phyloP scores from a whole-genome alignment of 2,329 filamentous ascomycete genomes.

The Calonectria multiphialidica region DNA sequence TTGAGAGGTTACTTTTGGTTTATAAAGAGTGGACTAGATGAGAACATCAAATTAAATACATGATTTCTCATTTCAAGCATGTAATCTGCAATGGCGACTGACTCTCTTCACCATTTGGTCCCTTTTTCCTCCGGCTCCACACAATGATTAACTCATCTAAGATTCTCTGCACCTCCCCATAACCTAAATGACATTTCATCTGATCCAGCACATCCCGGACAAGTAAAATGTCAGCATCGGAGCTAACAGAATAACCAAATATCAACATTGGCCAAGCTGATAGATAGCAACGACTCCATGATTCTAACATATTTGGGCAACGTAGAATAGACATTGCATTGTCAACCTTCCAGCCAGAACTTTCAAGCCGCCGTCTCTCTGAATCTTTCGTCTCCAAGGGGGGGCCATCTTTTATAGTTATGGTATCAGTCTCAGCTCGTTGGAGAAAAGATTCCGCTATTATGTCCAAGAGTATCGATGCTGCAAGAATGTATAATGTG shows the following conservation, averaged over 20 bases:
- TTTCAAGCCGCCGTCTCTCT: too few relatives aligned
- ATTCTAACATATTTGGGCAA: slow-evolving; percentile 9
- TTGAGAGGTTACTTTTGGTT: too few relatives aligned
- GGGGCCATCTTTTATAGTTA: too few relatives aligned
- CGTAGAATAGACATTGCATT: background rate
- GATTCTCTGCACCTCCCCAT: background rate
- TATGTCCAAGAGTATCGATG: slow-evolving; percentile 9
- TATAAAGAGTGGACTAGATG: too few relatives aligned
- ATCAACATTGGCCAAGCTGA: slow-evolving; percentile 26
- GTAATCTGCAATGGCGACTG: too few relatives aligned
- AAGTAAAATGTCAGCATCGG: slow-evolving; percentile 12
- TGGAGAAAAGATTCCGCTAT: background rate
- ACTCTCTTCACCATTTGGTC: too few relatives aligned
- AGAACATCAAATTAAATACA: too few relatives aligned
- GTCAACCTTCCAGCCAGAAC: background rate
- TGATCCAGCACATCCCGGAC: background rate
- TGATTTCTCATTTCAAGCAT: too few relatives aligned
- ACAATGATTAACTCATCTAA: background rate
- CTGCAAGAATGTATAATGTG: slow-evolving; percentile 5
- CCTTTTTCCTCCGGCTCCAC: background rate
- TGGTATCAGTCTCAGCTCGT: too few relatives aligned
- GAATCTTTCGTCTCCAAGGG: too few relatives aligned
- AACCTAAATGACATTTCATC: background rate
- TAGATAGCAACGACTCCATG: slow-evolving; percentile 10
- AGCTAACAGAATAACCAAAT: slow-evolving; percentile 15